Evolutionary conservation across 306 rosid species (phyloP), one percentile per base, ranked within the genome.

Genomic region (Arachis stenosperma): DNA sequence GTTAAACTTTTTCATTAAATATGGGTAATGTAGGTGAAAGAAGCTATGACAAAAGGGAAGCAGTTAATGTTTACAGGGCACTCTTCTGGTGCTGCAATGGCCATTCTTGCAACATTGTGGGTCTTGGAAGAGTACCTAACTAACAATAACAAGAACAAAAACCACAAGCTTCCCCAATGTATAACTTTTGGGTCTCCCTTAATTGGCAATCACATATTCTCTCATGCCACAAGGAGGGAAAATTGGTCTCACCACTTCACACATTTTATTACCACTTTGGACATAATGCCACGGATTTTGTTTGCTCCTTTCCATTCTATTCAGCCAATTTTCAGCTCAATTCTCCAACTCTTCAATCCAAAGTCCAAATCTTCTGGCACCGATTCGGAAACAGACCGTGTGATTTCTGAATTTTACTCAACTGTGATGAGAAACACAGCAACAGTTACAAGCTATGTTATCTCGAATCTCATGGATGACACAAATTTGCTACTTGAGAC

Each of bases 151-250:
- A 59, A 52, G 40, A n/a, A 5, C 43, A 63, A 50, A 9, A 66
- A n/a, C 22, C 8, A 10, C 9, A 40, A 51, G 69, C 67, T 67
- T 9, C 80, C 87, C 2, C 3, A 65, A 2, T 91, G 97, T 70
- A 61, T 91, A 8, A 89, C 98, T 44, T 91, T 93, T 30, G 97
- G 96, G 7, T 88, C 96, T 60, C 97, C 98, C 11, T 88, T 91
- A 2, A 51, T 88, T 36, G 97, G 96, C 3, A 76, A 86, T 69
- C 88, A 68, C 54, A 83, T 90, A 37, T 64, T 93, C 73, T 82
- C 97, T 73, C 98, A 94, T 62, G 95, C 96, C 40, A 84, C 95
- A 33, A 74, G 71, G 59, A 63, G 98, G 55, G 92, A 94, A 85
- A 78, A 86, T 0, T 94, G 97, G 97, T 77, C 90, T 29, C 5